Evolutionary conservation across 805 yeast species (phyloP).

Genomic region (Myxozyma udenii): DNA sequence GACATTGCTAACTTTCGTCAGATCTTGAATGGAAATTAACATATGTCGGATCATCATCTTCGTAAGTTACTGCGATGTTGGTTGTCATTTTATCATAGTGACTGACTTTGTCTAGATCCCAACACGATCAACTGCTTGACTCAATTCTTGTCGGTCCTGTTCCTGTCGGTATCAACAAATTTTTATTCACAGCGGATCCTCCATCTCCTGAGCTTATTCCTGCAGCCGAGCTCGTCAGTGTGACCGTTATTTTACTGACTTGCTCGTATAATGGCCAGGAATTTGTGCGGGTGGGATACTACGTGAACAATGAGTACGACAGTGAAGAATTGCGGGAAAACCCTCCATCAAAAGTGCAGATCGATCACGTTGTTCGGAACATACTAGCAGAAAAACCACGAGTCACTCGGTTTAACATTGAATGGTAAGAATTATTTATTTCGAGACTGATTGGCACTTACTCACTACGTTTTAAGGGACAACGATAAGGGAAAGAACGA

Average conservation of each 20-base stretch:
- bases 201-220: slow-evolving; percentile 96
- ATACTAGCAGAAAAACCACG: slow-evolving; percentile 96
- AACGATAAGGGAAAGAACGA: slow-evolving; percentile 19
- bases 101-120: slow-evolving; percentile 43
- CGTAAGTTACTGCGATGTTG: slow-evolving; percentile 39
- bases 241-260: slow-evolving; percentile 87
- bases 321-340: slow-evolving; percentile 80
- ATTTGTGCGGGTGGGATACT: slow-evolving; percentile 95
- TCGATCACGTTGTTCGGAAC: slow-evolving; percentile 69
- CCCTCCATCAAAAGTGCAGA: slow-evolving; percentile 28
- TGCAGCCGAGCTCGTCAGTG: slow-evolving; percentile 89
- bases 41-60: slow-evolving; percentile 92
- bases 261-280: slow-evolving; percentile 92
- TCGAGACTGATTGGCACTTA: neutral
- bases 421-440: slow-evolving; percentile 53
- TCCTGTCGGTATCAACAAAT: slow-evolving; percentile 94
- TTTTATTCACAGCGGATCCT: slow-evolving; percentile 90
- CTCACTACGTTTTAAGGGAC: slow-evolving; percentile 7
- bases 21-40: slow-evolving; percentile 97
- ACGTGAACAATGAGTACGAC: slow-evolving; percentile 95
- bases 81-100: neutral
- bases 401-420: slow-evolving; percentile 93
- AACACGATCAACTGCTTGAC: slow-evolving; percentile 95
- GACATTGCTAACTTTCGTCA: slow-evolving; percentile 4
- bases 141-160: slow-evolving; percentile 98